Percentiles rank a stretch among this genome's conserved stretches.
These are phyloP conservation scores for Colletotrichum sp. DNA, from an alignment of 2,329 filamentous ascomycete species.

Conservation along the genomic window DNA sequence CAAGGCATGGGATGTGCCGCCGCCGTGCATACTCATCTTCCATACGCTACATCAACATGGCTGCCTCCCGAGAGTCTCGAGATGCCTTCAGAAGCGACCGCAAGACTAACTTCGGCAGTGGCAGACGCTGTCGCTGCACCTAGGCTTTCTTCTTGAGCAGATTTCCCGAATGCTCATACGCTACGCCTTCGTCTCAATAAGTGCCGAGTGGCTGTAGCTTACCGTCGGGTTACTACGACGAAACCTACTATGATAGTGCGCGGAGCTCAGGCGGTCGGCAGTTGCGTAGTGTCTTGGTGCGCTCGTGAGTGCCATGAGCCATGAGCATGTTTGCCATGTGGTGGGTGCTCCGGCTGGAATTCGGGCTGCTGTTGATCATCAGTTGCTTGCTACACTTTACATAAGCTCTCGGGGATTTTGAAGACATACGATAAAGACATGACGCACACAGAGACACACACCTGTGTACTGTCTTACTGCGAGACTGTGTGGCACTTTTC, in stretches of 20 bases:
- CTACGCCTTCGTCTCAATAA: background rate
- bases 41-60: background rate
- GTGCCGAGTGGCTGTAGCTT: background rate
- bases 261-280: constrained; percentile 1
- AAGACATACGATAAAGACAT: background rate
- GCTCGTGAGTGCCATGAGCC: constrained; percentile 16
- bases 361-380: background rate
- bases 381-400: background rate
- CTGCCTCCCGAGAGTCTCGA: background rate
- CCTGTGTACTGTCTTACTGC: background rate
- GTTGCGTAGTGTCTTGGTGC: constrained; percentile 9
- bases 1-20: background rate
- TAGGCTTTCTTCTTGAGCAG: background rate
- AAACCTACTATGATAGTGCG: constrained; percentile 1
- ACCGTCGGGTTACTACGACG: background rate
- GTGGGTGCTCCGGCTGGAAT: background rate
- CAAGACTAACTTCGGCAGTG: background rate
- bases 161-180: background rate
- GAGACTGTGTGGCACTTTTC: background rate
- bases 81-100: background rate
- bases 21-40: background rate
- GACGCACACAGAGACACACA: background rate
- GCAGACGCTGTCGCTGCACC: background rate
- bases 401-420: background rate
- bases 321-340: constrained; percentile 21